Evolutionary conservation across 2,329 filamentous ascomycete genomes (phyloP), one percentile per base, ranked within the genome.

Genomic region (Knufia petricola): DNA sequence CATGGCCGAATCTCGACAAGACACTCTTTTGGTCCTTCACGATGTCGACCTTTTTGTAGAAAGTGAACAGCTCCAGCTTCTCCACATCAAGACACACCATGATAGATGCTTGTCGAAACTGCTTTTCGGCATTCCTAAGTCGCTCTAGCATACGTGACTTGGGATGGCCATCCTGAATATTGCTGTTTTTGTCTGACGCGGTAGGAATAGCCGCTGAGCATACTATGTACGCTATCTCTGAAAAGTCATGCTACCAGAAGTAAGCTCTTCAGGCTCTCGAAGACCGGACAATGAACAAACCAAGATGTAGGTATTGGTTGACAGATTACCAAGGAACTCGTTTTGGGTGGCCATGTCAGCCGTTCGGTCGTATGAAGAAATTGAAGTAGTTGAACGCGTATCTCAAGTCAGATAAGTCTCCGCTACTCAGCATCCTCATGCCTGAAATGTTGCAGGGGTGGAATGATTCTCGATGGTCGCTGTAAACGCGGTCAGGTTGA

Each of bases 31-130:
- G 55, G 21, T 59, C 57, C 34, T 52, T 56, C 34, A 56, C 48
- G 28, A 59, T 54, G 23, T 59, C 57, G 21, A 56, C 51, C 39
- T 56, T 59, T 36, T 58, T 59, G 47, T 59, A 59, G 41, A 59
- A 59, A 17, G 57, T 59, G 36, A 55, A 58, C 13, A 59, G 50
- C 42, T 59, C 55, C 21, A 49, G 50, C 36, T 48, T 46, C 17
- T 55, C 53, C 13, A 46, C 39, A 49, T 59, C 57, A 19, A 56
- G 49, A 4, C 50, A 48, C 24, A 52, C 54, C 30, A 59, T 51
- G 39, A 59, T 59, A 4, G 52, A 54, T 12, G 54, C 55, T 30
- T 59, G 52, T 21, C 55, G 51, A 34, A 59, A 58, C 31, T 59
- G 55, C 20, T 53, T 48, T 36, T 59, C 55, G 10, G 57, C 55